Conservation (phyloP, 2,329 filamentous ascomycete genomes). For the Colletotrichum sp. region DNA sequence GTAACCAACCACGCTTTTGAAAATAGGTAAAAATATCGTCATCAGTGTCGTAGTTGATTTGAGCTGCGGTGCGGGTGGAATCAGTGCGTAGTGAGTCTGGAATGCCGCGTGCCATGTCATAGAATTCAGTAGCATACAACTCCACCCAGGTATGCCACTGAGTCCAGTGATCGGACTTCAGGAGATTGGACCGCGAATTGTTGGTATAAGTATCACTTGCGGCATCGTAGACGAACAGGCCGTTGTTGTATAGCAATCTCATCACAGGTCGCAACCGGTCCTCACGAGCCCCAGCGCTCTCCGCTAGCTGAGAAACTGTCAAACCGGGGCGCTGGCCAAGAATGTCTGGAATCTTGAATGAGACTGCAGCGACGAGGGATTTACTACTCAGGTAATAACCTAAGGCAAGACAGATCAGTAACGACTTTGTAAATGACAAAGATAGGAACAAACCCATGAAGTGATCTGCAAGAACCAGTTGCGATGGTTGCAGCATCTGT, state of each 20-base stretch:
- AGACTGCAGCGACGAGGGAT: slow-evolving; percentile 33
- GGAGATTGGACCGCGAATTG: slow-evolving; percentile 36
- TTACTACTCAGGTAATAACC: slow-evolving; percentile 31
- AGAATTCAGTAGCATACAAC: slow-evolving; percentile 48
- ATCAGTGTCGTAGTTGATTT: slow-evolving; percentile 45
- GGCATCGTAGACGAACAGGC: slow-evolving; percentile 37
- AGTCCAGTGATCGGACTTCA: slow-evolving; percentile 44
- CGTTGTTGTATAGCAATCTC: slow-evolving; percentile 34
- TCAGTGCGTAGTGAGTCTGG: slow-evolving; percentile 30
- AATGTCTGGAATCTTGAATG: slow-evolving; percentile 33
- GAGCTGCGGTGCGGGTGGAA: slow-evolving; percentile 33
- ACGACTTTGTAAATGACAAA: neutral
- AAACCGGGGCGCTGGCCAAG: slow-evolving; percentile 26
- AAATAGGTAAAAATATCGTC: slow-evolving; percentile 45
- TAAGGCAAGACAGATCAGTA: neutral
- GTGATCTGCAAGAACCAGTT: slow-evolving; percentile 24
- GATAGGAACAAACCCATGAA: slow-evolving; percentile 21
- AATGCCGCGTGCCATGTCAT: slow-evolving; percentile 46
- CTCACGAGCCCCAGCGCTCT: slow-evolving; percentile 14
- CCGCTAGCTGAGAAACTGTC: slow-evolving; percentile 23
- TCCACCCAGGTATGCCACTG: slow-evolving; percentile 49
- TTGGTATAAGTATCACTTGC: slow-evolving; percentile 34
- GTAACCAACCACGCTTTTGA: slow-evolving; percentile 33
- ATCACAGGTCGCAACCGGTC: slow-evolving; percentile 37
- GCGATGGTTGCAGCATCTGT: slow-evolving; percentile 18